Evolutionary conservation across 1,284 basidiomycete genomes (phyloP).

Genomic region (Rhodotorula mucilaginosa): DNA sequence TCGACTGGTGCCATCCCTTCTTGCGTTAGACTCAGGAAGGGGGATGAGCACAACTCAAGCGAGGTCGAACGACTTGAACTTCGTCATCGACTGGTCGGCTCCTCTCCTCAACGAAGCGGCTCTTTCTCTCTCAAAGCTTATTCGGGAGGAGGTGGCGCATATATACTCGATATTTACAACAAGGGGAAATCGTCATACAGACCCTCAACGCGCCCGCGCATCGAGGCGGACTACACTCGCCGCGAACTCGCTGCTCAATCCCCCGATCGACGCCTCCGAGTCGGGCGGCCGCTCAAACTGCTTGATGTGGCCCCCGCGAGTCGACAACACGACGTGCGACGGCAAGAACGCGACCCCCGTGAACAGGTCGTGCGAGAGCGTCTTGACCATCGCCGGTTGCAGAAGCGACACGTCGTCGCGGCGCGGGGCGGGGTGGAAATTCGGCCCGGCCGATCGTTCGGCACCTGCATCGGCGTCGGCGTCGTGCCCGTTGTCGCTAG

Average conservation of each 20-base stretch:
- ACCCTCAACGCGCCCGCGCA: constrained; percentile 16
- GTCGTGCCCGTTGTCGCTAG: constrained; percentile 17
- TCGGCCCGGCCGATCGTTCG: constrained; percentile 15
- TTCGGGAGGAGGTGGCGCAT: too few relatives aligned
- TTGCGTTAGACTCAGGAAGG: background rate
- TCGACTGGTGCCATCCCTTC: constrained; percentile 14
- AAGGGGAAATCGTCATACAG: too few relatives aligned
- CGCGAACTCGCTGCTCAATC: constrained; percentile 32
- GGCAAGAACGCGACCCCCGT: constrained; percentile 20
- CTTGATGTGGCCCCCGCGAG: constrained; percentile 28
- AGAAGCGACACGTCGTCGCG: constrained; percentile 84
- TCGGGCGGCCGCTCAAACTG: constrained; percentile 36
- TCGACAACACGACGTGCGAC: constrained; percentile 18
- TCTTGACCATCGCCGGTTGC: constrained; percentile 76
- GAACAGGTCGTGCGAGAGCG: constrained; percentile 35
- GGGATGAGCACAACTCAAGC: background rate
- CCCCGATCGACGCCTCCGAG: constrained; percentile 10
- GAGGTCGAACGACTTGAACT: background rate
- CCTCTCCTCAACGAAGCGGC: too few relatives aligned
- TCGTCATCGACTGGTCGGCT: background rate
- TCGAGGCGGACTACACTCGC: constrained; percentile 29
- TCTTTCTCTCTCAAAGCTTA: too few relatives aligned
- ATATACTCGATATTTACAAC: too few relatives aligned
- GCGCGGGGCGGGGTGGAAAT: constrained; percentile 73
- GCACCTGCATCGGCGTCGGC: constrained; percentile 4